phyloP scores from a whole-genome alignment of 768 basidiomycete genomes.

The Mycena epipterygia region DNA sequence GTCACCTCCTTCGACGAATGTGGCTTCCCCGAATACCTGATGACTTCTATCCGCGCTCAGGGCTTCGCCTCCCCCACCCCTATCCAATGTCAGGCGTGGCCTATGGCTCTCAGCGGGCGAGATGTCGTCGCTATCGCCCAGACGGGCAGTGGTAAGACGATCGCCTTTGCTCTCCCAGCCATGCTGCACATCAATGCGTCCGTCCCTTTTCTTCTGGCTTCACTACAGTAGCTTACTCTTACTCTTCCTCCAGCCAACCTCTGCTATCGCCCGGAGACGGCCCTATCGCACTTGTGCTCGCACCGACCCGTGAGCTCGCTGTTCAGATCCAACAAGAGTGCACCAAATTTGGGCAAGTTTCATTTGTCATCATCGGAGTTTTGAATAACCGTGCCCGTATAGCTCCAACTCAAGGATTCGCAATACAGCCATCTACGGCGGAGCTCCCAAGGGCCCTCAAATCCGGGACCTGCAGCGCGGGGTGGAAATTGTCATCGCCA shows the following conservation, averaged over 20 bases:
- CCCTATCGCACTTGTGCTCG: constrained; percentile 96
- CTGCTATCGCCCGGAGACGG: constrained; percentile 95
- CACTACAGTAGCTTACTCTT: constrained; percentile 29
- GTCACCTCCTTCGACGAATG: constrained; percentile 94
- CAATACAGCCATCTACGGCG: constrained; percentile 99
- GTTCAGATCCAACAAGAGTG: constrained; percentile 99
- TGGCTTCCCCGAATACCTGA: constrained; percentile 96
- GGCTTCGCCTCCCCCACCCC: constrained; percentile 93
- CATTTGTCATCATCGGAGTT: constrained; percentile 12
- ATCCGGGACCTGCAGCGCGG: constrained; percentile 98
- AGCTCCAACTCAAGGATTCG: constrained; percentile 95
- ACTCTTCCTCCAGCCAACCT: constrained; percentile 75
- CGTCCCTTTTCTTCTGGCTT: constrained; percentile 44
- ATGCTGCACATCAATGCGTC: constrained; percentile 99
- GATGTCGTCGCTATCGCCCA: constrained; percentile 98
- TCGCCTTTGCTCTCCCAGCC: constrained; percentile 97
- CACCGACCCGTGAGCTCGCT: constrained; percentile 97
- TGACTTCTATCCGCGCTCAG: constrained; percentile 93
- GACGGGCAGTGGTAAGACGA: constrained; percentile 99
- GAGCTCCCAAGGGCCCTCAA: constrained; percentile 98
- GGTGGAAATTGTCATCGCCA: constrained; percentile 99
- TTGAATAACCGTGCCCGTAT: constrained; percentile 21
- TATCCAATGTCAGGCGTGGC: constrained; percentile 99
- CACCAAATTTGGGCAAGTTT: constrained; percentile 91
- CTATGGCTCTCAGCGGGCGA: constrained; percentile 95